A percentile compares a stretch with the other conserved stretches of the same genome.
These are phyloP conservation scores for Spiromastix sp. DNA, from an alignment of 2,329 filamentous ascomycete species.

Conservation along the genomic window DNA sequence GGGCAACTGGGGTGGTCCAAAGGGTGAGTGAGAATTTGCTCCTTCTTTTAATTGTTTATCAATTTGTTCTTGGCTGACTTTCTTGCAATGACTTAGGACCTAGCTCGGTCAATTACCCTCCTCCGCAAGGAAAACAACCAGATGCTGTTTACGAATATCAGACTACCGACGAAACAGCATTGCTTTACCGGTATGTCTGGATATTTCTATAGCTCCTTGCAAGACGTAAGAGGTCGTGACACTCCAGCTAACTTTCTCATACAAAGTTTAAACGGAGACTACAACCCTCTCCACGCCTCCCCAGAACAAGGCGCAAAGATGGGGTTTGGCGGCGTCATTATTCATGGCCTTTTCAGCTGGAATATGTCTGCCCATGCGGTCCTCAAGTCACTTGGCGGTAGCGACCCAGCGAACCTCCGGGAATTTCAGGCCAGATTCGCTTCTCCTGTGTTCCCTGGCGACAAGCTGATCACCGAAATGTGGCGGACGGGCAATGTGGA, in stretches of 20 bases:
- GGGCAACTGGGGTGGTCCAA: slow-evolving; percentile 78
- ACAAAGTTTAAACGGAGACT: slow-evolving; percentile 73
- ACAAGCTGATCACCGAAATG: slow-evolving; percentile 69
- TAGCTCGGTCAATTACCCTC: slow-evolving; percentile 65
- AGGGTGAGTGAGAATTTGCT: slow-evolving; percentile 45
- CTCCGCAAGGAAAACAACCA: slow-evolving; percentile 59
- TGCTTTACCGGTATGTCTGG: slow-evolving; percentile 53
- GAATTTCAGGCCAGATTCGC: slow-evolving; percentile 87
- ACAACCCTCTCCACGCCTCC: slow-evolving; percentile 84
- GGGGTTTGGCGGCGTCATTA: slow-evolving; percentile 82
- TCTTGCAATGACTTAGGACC: slow-evolving; percentile 40
- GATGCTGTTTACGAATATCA: slow-evolving; percentile 62
- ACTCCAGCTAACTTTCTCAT: not conserved
- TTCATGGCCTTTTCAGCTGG: slow-evolving; percentile 83
- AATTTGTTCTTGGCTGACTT: no score
- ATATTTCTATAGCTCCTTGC: not conserved
- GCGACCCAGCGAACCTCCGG: slow-evolving; percentile 69
- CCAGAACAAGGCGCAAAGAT: slow-evolving; percentile 78
- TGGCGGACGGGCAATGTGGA: slow-evolving; percentile 61
- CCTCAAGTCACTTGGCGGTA: slow-evolving; percentile 61
- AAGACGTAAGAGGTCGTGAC: not conserved
- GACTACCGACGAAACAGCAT: slow-evolving; percentile 60
- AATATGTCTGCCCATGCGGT: slow-evolving; percentile 68
- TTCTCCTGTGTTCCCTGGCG: slow-evolving; percentile 70
- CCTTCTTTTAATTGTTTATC: not conserved